Conservation (phyloP, 2,329 filamentous ascomycete species). For the Aspergillus brasiliensis region DNA sequence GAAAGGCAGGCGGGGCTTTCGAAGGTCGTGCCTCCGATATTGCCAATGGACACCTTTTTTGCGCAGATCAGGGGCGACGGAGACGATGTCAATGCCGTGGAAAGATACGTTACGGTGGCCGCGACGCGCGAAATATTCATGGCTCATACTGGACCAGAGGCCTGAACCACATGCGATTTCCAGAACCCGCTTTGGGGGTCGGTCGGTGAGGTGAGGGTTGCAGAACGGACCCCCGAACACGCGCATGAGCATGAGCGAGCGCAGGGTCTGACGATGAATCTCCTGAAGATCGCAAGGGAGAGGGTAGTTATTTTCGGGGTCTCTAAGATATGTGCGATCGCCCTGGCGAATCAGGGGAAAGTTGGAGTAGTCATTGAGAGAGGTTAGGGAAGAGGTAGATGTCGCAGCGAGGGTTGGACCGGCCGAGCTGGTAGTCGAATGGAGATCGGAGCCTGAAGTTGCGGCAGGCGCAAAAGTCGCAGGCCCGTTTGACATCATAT, state of each 20-base stretch:
- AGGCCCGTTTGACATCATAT: conserved; percentile 34
- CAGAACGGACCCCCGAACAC: conserved; percentile 80
- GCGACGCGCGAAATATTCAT: conserved; percentile 71
- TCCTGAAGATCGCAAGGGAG: conserved; percentile 85
- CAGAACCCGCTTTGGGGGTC: conserved; percentile 74
- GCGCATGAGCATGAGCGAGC: conserved; percentile 77
- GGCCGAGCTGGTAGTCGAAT: conserved; percentile 37
- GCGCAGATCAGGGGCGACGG: conserved; percentile 65
- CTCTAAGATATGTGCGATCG: conserved; percentile 80
- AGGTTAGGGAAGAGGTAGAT: conserved; percentile 39
- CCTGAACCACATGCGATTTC: conserved; percentile 86
- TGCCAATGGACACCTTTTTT: conserved; percentile 81
- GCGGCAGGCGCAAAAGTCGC: conserved; percentile 28
- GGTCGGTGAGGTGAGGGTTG: conserved; percentile 65
- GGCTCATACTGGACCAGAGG: conserved; percentile 87
- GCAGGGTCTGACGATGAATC: conserved; percentile 81
- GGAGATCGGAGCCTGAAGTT: conserved; percentile 36
- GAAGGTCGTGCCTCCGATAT: conserved; percentile 85
- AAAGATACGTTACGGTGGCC: conserved; percentile 74
- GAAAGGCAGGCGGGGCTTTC: conserved; percentile 75
- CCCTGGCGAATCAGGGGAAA: conserved; percentile 71
- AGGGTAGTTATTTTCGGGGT: conserved; percentile 73
- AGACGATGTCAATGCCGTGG: conserved; percentile 79
- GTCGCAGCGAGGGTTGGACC: conserved; percentile 31
- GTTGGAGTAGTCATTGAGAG: conserved; percentile 42